These are phyloP conservation scores for Starmera amethionina DNA, from an alignment of 805 yeast genomes.

Conservation along the genomic window DNA sequence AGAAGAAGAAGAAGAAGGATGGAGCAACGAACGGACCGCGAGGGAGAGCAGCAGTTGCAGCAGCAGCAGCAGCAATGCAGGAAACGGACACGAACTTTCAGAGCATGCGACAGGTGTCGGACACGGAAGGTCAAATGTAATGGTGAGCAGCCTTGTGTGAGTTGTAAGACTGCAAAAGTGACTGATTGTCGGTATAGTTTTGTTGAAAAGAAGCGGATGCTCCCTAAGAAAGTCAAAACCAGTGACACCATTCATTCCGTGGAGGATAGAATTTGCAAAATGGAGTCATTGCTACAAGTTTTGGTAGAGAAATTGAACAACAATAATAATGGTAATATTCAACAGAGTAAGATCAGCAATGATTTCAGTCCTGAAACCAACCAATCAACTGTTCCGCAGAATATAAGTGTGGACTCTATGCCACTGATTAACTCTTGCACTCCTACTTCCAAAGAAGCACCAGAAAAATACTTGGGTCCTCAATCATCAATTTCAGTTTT, in stretches of 20 bases:
- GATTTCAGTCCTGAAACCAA: too few species aligned
- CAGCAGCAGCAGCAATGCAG: neutral
- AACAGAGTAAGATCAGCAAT: conserved; percentile 11
- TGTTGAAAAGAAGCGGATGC: conserved; percentile 37
- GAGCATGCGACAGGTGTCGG: conserved; percentile 44
- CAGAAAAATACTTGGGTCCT: conserved; percentile 13
- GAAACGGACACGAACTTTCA: conserved; percentile 29
- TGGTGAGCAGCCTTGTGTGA: conserved; percentile 70
- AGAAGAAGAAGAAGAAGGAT: too few species aligned
- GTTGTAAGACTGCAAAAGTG: conserved; percentile 73
- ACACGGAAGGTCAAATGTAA: conserved; percentile 75
- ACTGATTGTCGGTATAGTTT: conserved; percentile 66
- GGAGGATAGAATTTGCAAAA: conserved; percentile 21
- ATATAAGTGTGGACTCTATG: neutral
- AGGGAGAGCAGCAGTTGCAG: neutral
- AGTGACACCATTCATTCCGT: conserved; percentile 1
- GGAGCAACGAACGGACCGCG: too few species aligned
- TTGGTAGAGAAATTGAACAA: conserved; percentile 17
- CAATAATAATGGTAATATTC: neutral
- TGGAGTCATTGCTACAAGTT: conserved; percentile 24
- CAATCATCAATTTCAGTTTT: conserved; percentile 27
- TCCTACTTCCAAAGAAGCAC: conserved; percentile 1
- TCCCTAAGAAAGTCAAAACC: conserved; percentile 14
- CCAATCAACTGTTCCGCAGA: too few species aligned
- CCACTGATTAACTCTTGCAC: neutral